Evolutionary conservation across 139 green algal species (phyloP).

Genomic region (Diplosphaera chodatii): DNA sequence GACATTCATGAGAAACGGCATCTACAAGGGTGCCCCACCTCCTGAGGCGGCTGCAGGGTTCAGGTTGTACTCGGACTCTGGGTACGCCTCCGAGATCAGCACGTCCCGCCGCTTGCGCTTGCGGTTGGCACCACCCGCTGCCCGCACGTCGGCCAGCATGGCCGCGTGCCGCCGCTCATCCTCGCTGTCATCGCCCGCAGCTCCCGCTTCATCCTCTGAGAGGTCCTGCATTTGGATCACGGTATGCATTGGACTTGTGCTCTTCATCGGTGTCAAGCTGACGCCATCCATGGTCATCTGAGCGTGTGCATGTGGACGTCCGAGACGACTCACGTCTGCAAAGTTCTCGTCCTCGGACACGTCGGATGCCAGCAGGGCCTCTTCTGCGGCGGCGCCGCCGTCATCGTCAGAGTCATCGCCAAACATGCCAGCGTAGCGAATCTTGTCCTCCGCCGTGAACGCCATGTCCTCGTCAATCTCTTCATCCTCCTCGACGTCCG

Average conservation of each 20-base stretch:
- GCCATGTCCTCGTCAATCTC: constrained; percentile 93
- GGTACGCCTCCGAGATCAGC: constrained; percentile 63
- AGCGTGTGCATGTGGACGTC: too few relatives aligned
- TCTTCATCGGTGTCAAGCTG: too few relatives aligned
- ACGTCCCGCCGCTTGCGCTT: constrained; percentile 2
- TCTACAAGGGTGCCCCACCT: neutral
- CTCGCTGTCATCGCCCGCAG: constrained; percentile 17
- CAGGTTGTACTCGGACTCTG: constrained; percentile 67
- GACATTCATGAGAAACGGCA: too few relatives aligned
- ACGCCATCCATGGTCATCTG: too few relatives aligned
- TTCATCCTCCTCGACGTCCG: constrained; percentile 85
- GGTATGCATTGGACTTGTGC: too few relatives aligned
- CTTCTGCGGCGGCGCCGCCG: constrained; percentile 21
- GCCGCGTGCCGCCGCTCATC: constrained; percentile 7
- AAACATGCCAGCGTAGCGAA: constrained; percentile 68
- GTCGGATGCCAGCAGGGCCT: constrained; percentile 25
- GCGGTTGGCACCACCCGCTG: neutral
- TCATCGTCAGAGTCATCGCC: constrained; percentile 29
- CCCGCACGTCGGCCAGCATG: constrained; percentile 15
- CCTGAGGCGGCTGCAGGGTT: constrained; percentile 22
- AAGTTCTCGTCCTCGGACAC: constrained; percentile 30
- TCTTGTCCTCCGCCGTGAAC: constrained; percentile 85
- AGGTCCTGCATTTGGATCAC: constrained; percentile 7
- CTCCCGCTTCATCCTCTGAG: constrained; percentile 22
- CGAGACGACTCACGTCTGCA: constrained; percentile 13